Percentiles rank a stretch among this genome's conserved stretches.
Evolutionary conservation across 257 asterid genomes (phyloP).

Genomic region (Solanum appendiculatum): DNA sequence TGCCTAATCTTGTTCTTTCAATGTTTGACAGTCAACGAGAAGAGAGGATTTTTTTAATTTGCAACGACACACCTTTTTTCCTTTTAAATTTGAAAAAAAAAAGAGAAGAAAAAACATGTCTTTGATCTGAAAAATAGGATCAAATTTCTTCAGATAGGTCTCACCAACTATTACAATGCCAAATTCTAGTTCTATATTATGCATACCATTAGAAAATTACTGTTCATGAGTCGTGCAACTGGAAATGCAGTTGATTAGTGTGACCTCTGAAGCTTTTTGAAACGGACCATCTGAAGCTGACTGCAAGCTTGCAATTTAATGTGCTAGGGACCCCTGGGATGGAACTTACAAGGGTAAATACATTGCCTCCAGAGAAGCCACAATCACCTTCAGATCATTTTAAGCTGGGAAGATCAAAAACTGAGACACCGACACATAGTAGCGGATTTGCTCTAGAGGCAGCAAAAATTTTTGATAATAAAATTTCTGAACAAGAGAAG

Average conservation of each 20-base stretch:
- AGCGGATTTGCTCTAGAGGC: slow-evolving; percentile 58
- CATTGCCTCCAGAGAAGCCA: slow-evolving; percentile 37
- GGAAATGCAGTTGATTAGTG: background rate
- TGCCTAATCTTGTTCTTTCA: background rate
- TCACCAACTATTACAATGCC: background rate
- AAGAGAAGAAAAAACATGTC: background rate
- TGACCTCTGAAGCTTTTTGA: background rate
- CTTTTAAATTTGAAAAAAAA: background rate
- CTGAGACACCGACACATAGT: slow-evolving; percentile 52
- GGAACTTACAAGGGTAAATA: slow-evolving; percentile 37
- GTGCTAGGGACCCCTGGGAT: slow-evolving; percentile 38
- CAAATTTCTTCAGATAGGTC: background rate
- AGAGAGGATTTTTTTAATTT: background rate
- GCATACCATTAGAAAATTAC: background rate
- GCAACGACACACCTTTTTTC: background rate
- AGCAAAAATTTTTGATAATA: slow-evolving; percentile 74
- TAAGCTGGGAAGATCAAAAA: slow-evolving; percentile 56
- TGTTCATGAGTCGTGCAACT: background rate
- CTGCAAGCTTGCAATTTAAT: slow-evolving; percentile 3
- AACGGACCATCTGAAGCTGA: slow-evolving; percentile 3
- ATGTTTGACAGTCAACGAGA: background rate
- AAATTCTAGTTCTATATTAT: background rate
- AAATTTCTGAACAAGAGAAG: slow-evolving; percentile 69
- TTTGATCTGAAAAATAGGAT: background rate
- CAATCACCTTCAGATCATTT: slow-evolving; percentile 17